A percentile compares a stretch with the other conserved stretches of the same genome.
These are phyloP conservation scores for Eucalyptus lansdowneana DNA, from an alignment of 345 rosid species.

Conservation along the genomic window DNA sequence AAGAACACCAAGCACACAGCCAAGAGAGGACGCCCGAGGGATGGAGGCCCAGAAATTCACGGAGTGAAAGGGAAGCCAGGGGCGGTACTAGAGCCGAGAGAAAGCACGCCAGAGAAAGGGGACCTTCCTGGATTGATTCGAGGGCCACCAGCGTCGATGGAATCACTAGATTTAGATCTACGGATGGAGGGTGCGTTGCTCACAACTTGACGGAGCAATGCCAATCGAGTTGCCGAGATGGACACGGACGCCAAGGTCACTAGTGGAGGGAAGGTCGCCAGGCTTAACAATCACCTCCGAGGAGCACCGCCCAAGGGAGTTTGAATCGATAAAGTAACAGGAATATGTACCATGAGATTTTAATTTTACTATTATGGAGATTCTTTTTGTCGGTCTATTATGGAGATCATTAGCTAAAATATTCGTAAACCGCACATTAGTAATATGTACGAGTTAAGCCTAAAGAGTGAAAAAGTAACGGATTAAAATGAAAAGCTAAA, in stretches of 20 bases:
- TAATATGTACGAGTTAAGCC: not conserved
- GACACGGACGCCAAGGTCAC: not conserved
- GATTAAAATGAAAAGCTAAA: not conserved
- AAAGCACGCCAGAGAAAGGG: not conserved
- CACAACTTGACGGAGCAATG: not conserved
- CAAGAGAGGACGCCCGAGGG: not conserved
- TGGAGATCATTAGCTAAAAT: not conserved
- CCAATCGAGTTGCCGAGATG: not conserved
- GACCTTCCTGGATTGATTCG: not conserved
- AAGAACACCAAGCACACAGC: not conserved
- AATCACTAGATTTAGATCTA: not conserved
- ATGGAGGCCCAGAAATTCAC: not conserved
- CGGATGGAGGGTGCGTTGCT: not conserved
- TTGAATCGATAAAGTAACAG: not conserved
- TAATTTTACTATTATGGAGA: not conserved
- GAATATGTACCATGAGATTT: not conserved
- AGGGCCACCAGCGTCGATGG: not conserved
- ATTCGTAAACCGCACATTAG: not conserved
- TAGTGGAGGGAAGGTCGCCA: not conserved
- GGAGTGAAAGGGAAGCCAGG: not conserved
- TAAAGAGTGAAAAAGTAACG: not conserved
- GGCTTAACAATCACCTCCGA: not conserved
- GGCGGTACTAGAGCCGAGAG: not conserved
- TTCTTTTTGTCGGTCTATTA: not conserved
- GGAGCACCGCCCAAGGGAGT: not conserved